Evolutionary conservation across 2,329 filamentous ascomycete genomes (phyloP).

Genomic region (Talaromyces amestolkiae): DNA sequence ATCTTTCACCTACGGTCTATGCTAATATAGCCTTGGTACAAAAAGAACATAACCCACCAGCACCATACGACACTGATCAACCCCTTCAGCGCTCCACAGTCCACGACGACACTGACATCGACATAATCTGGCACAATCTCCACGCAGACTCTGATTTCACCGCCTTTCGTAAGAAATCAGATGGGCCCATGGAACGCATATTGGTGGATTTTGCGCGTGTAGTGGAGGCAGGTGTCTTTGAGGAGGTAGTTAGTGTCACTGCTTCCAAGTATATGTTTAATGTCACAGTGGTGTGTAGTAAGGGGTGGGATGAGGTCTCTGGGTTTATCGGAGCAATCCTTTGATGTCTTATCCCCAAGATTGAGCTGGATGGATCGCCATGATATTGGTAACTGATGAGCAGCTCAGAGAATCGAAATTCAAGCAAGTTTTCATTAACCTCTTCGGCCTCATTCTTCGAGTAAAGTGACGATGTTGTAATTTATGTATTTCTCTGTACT

Average conservation of each 20-base stretch:
- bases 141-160: constrained; percentile 2
- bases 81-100: neutral
- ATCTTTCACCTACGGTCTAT: neutral
- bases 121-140: constrained; percentile 12
- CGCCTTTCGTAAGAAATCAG: constrained; percentile 6
- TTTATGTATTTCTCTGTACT: neutral
- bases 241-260: constrained; percentile 1
- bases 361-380: neutral
- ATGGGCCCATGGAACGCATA: constrained; percentile 11
- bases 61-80: neutral
- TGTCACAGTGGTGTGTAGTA: constrained; percentile 7
- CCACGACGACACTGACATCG: constrained; percentile 8
- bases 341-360: neutral
- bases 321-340: neutral
- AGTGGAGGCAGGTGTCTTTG: constrained; percentile 3
- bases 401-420: neutral
- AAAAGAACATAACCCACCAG: neutral
- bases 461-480: neutral
- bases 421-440: neutral
- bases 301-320: neutral
- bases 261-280: constrained; percentile 7
- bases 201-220: constrained; percentile 5
- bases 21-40: neutral
- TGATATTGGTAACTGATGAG: neutral
- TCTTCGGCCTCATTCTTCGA: neutral